Evolutionary conservation across 768 basidiomycete genomes (phyloP).

Genomic region (Mrakia gelida): DNA sequence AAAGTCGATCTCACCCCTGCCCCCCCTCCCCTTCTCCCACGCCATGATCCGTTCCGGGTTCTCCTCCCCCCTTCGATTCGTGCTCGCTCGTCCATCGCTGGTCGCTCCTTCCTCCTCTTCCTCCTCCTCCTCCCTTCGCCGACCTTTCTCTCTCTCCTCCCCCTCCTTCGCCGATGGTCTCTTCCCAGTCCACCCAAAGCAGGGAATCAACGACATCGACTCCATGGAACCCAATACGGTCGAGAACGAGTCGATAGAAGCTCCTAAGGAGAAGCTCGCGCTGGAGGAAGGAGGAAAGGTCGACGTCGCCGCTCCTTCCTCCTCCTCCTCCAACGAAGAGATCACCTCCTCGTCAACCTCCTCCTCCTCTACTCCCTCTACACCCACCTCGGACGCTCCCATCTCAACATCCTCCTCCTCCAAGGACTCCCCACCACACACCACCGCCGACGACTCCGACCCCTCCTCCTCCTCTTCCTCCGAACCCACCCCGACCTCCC

Average conservation of each 20-base stretch:
- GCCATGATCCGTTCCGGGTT: conserved; percentile 1
- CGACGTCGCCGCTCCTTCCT: neutral
- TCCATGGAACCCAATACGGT: neutral
- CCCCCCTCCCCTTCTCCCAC: neutral
- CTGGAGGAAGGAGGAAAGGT: neutral
- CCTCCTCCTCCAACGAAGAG: neutral
- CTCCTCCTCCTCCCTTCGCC: neutral
- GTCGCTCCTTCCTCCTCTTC: neutral
- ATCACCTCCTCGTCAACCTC: neutral
- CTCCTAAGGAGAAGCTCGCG: neutral
- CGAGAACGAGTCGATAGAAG: neutral
- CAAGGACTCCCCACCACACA: neutral
- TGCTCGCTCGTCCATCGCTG: neutral
- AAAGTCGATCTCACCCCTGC: neutral
- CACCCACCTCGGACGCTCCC: neutral
- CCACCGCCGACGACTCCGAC: neutral
- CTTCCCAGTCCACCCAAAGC: conserved; percentile 14
- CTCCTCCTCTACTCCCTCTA: neutral
- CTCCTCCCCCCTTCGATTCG: conserved; percentile 4
- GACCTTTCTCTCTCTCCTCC: conserved; percentile 1
- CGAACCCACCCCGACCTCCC: neutral
- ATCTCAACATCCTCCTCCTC: neutral
- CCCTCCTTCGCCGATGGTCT: conserved; percentile 7
- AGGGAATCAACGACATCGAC: neutral
- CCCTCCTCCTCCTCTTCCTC: neutral